Conservation (phyloP, 352 stramenopile species). For the Phytophthora nicotianae region DNA sequence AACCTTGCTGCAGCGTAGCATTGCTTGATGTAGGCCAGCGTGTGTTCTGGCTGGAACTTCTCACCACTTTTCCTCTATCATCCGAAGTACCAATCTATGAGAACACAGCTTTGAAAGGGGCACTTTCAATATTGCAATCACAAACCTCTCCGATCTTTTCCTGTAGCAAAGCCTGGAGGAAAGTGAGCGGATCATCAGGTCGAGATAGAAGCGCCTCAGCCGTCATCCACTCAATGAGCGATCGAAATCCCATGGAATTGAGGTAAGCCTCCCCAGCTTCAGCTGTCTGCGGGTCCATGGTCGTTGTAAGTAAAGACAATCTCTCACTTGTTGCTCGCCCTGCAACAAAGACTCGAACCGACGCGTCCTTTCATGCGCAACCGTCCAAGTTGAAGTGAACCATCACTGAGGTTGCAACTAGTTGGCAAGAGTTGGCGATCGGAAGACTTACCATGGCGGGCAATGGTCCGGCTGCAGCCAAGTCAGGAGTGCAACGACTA, state of each 20-base stretch:
- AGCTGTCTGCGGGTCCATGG: constrained; percentile 77
- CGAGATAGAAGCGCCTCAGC: constrained; percentile 84
- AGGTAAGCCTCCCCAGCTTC: constrained; percentile 88
- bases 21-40: constrained; percentile 85
- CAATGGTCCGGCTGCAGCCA: constrained; percentile 3
- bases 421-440: background rate
- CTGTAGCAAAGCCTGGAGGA: constrained; percentile 78
- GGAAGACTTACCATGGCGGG: constrained; percentile 10
- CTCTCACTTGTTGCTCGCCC: background rate
- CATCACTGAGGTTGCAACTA: too few relatives aligned
- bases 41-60: constrained; percentile 83
- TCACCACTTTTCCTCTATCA: constrained; percentile 49
- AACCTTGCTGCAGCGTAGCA: constrained; percentile 87
- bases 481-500: constrained; percentile 44
- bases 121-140: background rate
- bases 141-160: constrained; percentile 83
- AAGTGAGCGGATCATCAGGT: constrained; percentile 87
- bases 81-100: background rate
- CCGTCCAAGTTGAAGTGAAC: constrained; percentile 28
- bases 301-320: background rate
- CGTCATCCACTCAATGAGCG: constrained; percentile 92
- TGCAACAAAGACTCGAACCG: constrained; percentile 17
- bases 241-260: constrained; percentile 88
- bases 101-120: background rate
- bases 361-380: constrained; percentile 35